These are phyloP conservation scores for Arctium lappa DNA, from an alignment of 129 eudicot genomes.

Conservation along the genomic window DNA sequence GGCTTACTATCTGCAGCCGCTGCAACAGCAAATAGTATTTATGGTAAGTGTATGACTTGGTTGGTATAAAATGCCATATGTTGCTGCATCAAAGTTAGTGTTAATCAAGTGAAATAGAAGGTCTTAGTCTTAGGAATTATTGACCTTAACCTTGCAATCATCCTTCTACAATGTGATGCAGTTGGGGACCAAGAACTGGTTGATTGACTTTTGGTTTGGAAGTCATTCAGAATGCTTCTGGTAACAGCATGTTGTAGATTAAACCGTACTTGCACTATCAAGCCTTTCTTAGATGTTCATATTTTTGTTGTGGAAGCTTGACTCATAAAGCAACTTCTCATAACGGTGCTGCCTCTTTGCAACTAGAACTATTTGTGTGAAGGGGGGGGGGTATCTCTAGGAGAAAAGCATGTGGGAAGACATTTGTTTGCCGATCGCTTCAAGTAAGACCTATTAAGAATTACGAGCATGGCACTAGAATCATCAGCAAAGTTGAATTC, in stretches of 20 bases:
- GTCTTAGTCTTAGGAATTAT: background rate
- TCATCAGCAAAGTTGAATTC: too few relatives aligned
- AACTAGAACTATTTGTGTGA: too few relatives aligned
- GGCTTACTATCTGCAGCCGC: conserved; percentile 91
- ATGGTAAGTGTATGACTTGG: conserved; percentile 45
- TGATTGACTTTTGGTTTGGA: background rate
- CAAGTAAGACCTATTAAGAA: too few relatives aligned
- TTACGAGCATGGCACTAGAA: too few relatives aligned
- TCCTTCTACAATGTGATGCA: background rate
- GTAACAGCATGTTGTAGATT: background rate
- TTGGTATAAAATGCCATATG: conserved; percentile 12
- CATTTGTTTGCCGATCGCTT: too few relatives aligned
- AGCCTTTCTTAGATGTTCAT: background rate
- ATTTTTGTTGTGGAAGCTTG: background rate
- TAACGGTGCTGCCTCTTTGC: background rate
- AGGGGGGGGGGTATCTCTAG: too few relatives aligned
- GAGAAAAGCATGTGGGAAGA: too few relatives aligned
- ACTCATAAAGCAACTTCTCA: background rate
- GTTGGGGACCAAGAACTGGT: background rate
- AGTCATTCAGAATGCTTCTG: background rate
- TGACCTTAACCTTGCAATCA: background rate
- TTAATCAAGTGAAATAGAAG: conserved; percentile 9
- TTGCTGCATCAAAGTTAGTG: background rate
- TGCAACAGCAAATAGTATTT: conserved; percentile 85
- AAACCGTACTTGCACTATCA: background rate